Evolutionary conservation across 257 asterid species (phyloP), one percentile per base, ranked within the genome.

Genomic region (Fraxinus excelsior): DNA sequence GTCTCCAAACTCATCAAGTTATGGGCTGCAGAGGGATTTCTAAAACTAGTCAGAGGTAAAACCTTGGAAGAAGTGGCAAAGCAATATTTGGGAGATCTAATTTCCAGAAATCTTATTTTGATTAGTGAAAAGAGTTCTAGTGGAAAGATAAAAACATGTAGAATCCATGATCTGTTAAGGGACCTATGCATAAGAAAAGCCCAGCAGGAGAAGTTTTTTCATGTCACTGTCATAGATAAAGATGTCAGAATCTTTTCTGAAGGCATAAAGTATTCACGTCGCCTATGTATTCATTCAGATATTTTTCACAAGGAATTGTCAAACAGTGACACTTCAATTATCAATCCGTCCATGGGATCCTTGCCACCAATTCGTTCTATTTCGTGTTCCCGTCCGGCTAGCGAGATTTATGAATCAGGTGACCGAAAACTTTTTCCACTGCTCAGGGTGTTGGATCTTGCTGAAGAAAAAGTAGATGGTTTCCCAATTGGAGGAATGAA

Each of bases 1-100:
- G n/a, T n/a, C n/a, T n/a, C n/a, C n/a, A 79, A 73, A 78, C 69
- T 5, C 40, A 67, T 9, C 42, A 79, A 26, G 71, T n/a, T n/a
- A n/a, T n/a, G n/a, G n/a, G n/a, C n/a, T n/a, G n/a, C n/a, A n/a
- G n/a, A n/a, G n/a, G n/a, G n/a, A n/a, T n/a, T n/a, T n/a, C n/a
- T n/a, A n/a, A n/a, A n/a, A n/a, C n/a, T n/a, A n/a, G n/a, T n/a
- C n/a, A n/a, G n/a, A n/a, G n/a, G n/a, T n/a, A n/a, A n/a, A n/a
- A n/a, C n/a, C n/a, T n/a, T n/a, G n/a, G n/a, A n/a, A n/a, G n/a
- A n/a, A n/a, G n/a, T n/a, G n/a, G n/a, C n/a, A n/a, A n/a, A n/a
- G n/a, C n/a, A n/a, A n/a, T n/a, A n/a, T n/a, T n/a, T n/a, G n/a
- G n/a, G n/a, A n/a, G n/a, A n/a, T n/a, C n/a, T n/a, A n/a, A n/a